A percentile compares a stretch with the other conserved stretches of the same genome.
These are phyloP conservation scores for Fusarium tricinctum DNA, from an alignment of 2,329 filamentous ascomycete species.

Conservation along the genomic window DNA sequence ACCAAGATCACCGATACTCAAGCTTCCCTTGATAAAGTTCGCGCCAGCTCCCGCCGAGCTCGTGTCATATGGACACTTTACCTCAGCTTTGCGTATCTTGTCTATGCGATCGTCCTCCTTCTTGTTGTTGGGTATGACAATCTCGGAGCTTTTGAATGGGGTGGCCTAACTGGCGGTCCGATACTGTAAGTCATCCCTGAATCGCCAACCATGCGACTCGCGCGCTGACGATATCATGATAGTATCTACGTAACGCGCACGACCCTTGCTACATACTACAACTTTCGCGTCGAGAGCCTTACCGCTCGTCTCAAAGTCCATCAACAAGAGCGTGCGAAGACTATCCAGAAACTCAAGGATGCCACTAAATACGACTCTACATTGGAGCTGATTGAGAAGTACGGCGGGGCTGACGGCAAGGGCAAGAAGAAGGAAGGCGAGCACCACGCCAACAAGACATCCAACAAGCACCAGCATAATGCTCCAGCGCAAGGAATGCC, in stretches of 20 bases:
- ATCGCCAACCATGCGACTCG: neutral
- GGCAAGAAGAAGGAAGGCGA: slow-evolving; percentile 49
- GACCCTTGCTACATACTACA: slow-evolving; percentile 78
- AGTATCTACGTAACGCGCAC: slow-evolving; percentile 86
- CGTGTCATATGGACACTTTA: slow-evolving; percentile 93
- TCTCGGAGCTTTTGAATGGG: slow-evolving; percentile 83
- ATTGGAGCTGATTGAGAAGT: slow-evolving; percentile 92
- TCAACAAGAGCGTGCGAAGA: slow-evolving; percentile 83
- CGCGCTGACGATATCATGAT: slow-evolving; percentile 35
- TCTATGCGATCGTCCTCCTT: slow-evolving; percentile 84
- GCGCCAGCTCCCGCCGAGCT: slow-evolving; percentile 79
- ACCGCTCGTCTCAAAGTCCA: slow-evolving; percentile 79
- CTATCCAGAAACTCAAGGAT: slow-evolving; percentile 93
- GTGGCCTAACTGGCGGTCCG: slow-evolving; percentile 82
- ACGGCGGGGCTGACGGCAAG: slow-evolving; percentile 76
- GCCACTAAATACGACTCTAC: slow-evolving; percentile 98
- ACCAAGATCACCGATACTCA: slow-evolving; percentile 84
- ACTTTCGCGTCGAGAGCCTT: slow-evolving; percentile 81
- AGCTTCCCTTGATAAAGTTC: slow-evolving; percentile 78
- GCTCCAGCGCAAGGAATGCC: slow-evolving; percentile 37
- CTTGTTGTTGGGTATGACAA: slow-evolving; percentile 88
- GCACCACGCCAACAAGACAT: slow-evolving; percentile 26
- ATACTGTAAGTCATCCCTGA: slow-evolving; percentile 71
- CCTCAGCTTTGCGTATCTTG: slow-evolving; percentile 88
- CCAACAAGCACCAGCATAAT: slow-evolving; percentile 32